Conservation (phyloP, 169 alveolate species). For the Miamiensis avidus region DNA sequence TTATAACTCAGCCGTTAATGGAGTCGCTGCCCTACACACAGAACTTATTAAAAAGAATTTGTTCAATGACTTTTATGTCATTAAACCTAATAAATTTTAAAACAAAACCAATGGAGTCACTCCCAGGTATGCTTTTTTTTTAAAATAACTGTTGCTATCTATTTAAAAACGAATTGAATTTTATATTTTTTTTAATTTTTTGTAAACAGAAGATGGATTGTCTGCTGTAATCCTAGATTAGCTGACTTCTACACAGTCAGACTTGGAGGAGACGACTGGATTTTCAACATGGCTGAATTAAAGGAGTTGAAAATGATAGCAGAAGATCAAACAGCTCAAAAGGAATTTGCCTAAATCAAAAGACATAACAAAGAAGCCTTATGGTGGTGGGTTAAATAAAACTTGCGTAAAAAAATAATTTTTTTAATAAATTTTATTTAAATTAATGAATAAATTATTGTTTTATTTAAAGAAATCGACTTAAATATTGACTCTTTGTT, state of each 20-base stretch:
- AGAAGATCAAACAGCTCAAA: slow-evolving; percentile 74
- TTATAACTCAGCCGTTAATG: slow-evolving; percentile 83
- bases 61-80: slow-evolving; percentile 88
- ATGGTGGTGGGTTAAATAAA: slow-evolving; percentile 82
- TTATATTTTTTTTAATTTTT: no score
- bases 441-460: no score
- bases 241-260: slow-evolving; percentile 86
- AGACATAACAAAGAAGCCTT: slow-evolving; percentile 79
- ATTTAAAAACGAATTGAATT: no score
- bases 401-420: slow-evolving; percentile 32
- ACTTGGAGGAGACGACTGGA: slow-evolving; percentile 89
- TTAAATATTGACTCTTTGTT: slow-evolving; percentile 80
- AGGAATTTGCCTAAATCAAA: slow-evolving; percentile 82
- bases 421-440: no score
- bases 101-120: slow-evolving; percentile 97
- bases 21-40: slow-evolving; percentile 95
- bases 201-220: slow-evolving; percentile 60
- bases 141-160: no score
- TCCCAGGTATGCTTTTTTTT: no score
- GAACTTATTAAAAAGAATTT: slow-evolving; percentile 82
- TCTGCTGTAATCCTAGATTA: slow-evolving; percentile 88
- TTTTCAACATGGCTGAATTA: slow-evolving; percentile 78
- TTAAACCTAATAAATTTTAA: slow-evolving; percentile 84
- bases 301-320: slow-evolving; percentile 70
- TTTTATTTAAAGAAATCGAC: slow-evolving; percentile 29